phyloP scores from a whole-genome alignment of 2,329 filamentous ascomycete genomes.

The Fusarium sp. region DNA sequence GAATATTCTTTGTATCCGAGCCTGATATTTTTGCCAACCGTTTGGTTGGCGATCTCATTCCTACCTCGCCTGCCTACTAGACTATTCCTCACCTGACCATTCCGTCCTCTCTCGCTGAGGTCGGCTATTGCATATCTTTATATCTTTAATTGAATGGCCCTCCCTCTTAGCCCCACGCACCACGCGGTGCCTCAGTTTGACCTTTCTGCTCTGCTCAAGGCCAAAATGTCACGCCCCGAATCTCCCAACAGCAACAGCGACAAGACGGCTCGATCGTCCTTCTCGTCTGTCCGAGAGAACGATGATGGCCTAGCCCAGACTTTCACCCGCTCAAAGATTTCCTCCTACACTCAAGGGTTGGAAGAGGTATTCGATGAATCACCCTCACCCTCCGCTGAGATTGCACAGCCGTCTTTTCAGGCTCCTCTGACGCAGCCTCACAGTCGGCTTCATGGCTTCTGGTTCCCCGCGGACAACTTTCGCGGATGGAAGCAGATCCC shows the following conservation, averaged over 20 bases:
- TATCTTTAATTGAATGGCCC: conserved; percentile 43
- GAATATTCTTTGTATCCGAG: conserved; percentile 18
- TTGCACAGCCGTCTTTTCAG: conserved; percentile 56
- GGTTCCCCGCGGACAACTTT: conserved; percentile 66
- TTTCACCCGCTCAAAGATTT: conserved; percentile 70
- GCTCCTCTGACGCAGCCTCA: conserved; percentile 63
- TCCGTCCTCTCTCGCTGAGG: conserved; percentile 23
- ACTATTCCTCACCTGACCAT: neutral
- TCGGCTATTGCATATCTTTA: conserved; percentile 30
- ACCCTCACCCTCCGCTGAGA: conserved; percentile 51
- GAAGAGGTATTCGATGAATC: conserved; percentile 63
- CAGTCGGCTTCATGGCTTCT: conserved; percentile 65
- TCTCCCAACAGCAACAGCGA: conserved; percentile 48
- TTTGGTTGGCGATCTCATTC: conserved; percentile 32
- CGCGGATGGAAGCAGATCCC: conserved; percentile 70
- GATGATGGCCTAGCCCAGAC: conserved; percentile 67
- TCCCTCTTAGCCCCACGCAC: conserved; percentile 44
- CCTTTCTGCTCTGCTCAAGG: conserved; percentile 46
- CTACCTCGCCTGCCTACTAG: neutral
- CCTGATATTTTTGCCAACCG: conserved; percentile 25
- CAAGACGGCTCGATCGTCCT: conserved; percentile 60
- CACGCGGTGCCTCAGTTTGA: conserved; percentile 49
- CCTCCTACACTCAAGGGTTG: conserved; percentile 60
- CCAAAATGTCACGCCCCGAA: conserved; percentile 49
- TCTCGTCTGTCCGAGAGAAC: conserved; percentile 69